Evolutionary conservation across 2,329 filamentous ascomycete genomes (phyloP).

Genomic region (Purpureocillium takamizusanense): DNA sequence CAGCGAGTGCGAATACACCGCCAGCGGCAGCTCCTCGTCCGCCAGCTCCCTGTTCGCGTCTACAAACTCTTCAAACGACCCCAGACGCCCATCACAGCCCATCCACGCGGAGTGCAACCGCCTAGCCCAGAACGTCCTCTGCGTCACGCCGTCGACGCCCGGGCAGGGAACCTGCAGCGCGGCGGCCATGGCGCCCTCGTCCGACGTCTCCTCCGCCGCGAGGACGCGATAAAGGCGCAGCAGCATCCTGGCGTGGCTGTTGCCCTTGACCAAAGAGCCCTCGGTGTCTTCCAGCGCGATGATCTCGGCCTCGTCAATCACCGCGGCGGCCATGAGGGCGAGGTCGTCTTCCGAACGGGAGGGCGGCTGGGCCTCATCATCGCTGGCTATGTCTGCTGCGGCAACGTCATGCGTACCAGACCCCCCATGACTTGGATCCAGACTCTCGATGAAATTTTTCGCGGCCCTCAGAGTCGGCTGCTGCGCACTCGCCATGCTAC

Average conservation of each 20-base stretch:
- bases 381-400: neutral
- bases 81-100: neutral
- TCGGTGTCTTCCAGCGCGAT: neutral
- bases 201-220: no score
- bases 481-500: no score
- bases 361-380: no score
- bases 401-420: no score
- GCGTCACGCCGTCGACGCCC: conserved; percentile 9
- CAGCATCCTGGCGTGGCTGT: neutral
- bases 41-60: conserved; percentile 10
- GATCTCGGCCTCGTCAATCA: conserved; percentile 1
- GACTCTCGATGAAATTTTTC: neutral
- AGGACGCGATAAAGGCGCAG: neutral
- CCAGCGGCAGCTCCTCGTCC: conserved; percentile 15
- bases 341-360: neutral
- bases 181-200: neutral
- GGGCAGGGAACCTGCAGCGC: conserved; percentile 10
- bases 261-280: neutral
- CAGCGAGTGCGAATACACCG: conserved; percentile 14
- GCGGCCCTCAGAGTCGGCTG: no score
- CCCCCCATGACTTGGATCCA: no score
- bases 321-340: neutral
- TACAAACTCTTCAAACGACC: conserved; percentile 14
- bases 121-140: conserved; percentile 19
- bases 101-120: conserved; percentile 11